Conservation (phyloP, 768 basidiomycete genomes). For the Paxillus involutus region DNA sequence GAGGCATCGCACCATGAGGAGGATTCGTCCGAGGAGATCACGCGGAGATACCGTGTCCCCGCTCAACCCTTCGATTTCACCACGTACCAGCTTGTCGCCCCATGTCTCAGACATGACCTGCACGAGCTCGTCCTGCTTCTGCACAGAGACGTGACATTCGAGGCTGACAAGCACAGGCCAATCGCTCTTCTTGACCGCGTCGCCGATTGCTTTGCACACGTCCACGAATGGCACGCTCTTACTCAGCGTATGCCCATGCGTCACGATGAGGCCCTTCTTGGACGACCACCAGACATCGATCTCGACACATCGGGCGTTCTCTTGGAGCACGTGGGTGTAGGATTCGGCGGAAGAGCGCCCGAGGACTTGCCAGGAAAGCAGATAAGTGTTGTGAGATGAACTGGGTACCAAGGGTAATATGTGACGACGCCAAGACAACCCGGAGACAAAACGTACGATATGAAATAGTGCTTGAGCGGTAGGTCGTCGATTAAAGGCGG, state of each 20-base stretch:
- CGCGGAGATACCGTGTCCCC: slow-evolving; percentile 41
- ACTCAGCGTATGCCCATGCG: slow-evolving; percentile 61
- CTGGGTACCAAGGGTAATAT: slow-evolving; percentile 25
- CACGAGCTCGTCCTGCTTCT: slow-evolving; percentile 54
- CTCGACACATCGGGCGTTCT: slow-evolving; percentile 59
- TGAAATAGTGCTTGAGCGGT: slow-evolving; percentile 55
- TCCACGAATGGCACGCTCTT: slow-evolving; percentile 49
- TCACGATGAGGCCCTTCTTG: slow-evolving; percentile 53
- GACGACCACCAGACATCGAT: slow-evolving; percentile 66
- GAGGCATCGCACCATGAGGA: slow-evolving; percentile 49
- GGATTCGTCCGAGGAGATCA: slow-evolving; percentile 50
- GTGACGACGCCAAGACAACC: not conserved
- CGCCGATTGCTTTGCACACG: slow-evolving; percentile 44
- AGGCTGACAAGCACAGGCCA: slow-evolving; percentile 63
- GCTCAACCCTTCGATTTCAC: slow-evolving; percentile 4
- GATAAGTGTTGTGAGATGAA: slow-evolving; percentile 68
- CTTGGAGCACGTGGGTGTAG: slow-evolving; percentile 54
- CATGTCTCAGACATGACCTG: slow-evolving; percentile 48
- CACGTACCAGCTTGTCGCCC: slow-evolving; percentile 51
- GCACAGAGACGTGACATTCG: slow-evolving; percentile 58
- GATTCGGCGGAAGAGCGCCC: slow-evolving; percentile 52
- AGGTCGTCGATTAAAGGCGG: slow-evolving; percentile 40
- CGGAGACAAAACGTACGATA: slow-evolving; percentile 36
- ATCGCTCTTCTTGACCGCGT: slow-evolving; percentile 31
- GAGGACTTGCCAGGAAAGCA: slow-evolving; percentile 55